phyloP scores from a whole-genome alignment of 345 rosid species.

The Orychophragmus violaceus region DNA sequence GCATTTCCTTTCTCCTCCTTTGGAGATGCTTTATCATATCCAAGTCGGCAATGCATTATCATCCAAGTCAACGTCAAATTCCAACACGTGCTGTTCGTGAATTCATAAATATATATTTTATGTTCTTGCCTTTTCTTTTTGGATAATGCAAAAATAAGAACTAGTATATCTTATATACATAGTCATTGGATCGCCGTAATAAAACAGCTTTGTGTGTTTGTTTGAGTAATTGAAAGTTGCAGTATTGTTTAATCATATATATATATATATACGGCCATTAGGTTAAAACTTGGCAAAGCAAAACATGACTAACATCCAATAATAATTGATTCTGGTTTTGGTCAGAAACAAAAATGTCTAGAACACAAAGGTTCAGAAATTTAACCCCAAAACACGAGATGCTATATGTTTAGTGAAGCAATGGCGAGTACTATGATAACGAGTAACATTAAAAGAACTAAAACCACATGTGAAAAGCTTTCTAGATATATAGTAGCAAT shows the following conservation, averaged over 20 bases:
- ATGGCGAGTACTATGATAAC: background rate
- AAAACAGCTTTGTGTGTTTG: background rate
- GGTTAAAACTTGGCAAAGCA: background rate
- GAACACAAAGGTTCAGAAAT: background rate
- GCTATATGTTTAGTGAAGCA: background rate
- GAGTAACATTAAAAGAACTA: background rate
- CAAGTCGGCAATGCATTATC: conserved; percentile 1
- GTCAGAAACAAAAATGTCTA: background rate
- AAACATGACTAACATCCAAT: background rate
- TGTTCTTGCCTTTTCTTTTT: background rate
- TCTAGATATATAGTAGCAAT: no score
- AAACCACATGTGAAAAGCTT: background rate
- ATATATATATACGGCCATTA: no score
- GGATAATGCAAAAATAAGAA: background rate
- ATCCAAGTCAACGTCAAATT: conserved; percentile 8
- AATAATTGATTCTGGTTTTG: background rate
- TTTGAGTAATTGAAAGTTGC: background rate
- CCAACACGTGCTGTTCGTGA: conserved; percentile 13
- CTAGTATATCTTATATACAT: background rate
- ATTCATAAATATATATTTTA: background rate
- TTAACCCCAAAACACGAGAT: background rate
- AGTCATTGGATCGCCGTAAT: background rate
- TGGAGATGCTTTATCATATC: background rate
- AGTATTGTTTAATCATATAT: background rate
- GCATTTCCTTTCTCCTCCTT: background rate